Base-by-base conservation (phyloP, 1,284 basidiomycete genomes). In the Vanrija pseudolonga region DNA sequence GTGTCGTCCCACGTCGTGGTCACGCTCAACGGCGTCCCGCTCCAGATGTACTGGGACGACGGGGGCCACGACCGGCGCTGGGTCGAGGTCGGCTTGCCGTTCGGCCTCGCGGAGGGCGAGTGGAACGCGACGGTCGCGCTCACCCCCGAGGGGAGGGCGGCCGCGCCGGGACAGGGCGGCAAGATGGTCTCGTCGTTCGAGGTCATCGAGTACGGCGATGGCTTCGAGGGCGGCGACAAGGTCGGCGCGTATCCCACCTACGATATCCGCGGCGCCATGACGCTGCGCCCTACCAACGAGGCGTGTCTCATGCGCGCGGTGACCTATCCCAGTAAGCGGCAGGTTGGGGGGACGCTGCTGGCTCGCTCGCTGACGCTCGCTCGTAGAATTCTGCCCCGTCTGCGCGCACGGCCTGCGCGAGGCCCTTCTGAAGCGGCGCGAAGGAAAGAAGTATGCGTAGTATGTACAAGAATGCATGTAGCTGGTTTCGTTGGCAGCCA, bases 281-380 rank as follows among this genome's bases (percentile, higher is more conserved):
- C 69, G 6, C 60, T 76, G 3, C 56, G 74, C 26, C 74, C 74
- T 11, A 90, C 88, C 3, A 89, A 90, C 64, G 86, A 89, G 63
- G 86, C 84, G 66, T 91, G 89, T 67, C 81, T 91, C 50, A 91
- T 92, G 89, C 85, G 89, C 26, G 78, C 80, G 45, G 85, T 89
- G 46, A 85, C 66, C 22, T 57, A 69, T 48, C 67, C 69, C 0
- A 57, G 70, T 71, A 50, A 54, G 72, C 63, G 15, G 6, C n/a
- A n/a, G n/a, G n/a, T n/a, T 15, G 15, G 12, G 12, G 15, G 17
- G 20, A 17, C 9, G 36, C 23, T 15, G 5, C n/a, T 26, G 47
- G 26, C n/a, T n/a, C n/a, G n/a, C n/a, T n/a, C n/a, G 15, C 17
- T 26, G 19, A 28, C 18, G 20, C 17, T n/a, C 47, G 36, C 37